phyloP scores from a whole-genome alignment of 2,329 filamentous ascomycete species.

The Alternaria gaisen region DNA sequence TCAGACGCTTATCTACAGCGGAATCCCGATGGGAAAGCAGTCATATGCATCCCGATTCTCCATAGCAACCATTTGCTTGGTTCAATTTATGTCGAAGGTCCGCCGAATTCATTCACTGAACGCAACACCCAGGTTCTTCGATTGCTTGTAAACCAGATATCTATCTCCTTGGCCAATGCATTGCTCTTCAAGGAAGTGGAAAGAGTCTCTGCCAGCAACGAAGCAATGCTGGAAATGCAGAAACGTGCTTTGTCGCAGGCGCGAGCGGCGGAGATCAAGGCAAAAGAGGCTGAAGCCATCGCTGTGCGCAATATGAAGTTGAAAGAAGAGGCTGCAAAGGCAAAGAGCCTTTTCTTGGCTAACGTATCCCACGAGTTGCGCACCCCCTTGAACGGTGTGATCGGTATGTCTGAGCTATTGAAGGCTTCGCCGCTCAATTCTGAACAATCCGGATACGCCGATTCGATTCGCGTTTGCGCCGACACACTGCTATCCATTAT shows the following conservation, averaged over 20 bases:
- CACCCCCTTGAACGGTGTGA: constrained; percentile 64
- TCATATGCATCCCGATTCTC: constrained; percentile 81
- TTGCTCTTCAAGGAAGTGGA: constrained; percentile 73
- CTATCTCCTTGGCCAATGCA: constrained; percentile 71
- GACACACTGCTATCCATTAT: constrained; percentile 63
- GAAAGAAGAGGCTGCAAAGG: constrained; percentile 83
- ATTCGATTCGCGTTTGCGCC: constrained; percentile 71
- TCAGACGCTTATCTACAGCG: constrained; percentile 72
- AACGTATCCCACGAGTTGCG: constrained; percentile 67
- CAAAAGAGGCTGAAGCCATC: constrained; percentile 77
- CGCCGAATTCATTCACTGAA: constrained; percentile 79
- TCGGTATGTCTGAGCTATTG: constrained; percentile 68
- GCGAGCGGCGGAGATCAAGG: constrained; percentile 76
- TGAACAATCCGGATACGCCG: constrained; percentile 69
- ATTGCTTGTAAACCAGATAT: constrained; percentile 79
- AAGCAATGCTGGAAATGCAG: constrained; percentile 79
- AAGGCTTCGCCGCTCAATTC: constrained; percentile 65
- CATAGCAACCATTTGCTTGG: constrained; percentile 77
- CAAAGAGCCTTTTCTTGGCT: constrained; percentile 77
- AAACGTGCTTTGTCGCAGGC: constrained; percentile 77
- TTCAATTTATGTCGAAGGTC: constrained; percentile 79
- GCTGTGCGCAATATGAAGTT: constrained; percentile 81
- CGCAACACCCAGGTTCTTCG: constrained; percentile 65
- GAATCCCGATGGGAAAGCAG: constrained; percentile 74
- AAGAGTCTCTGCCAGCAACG: constrained; percentile 79